A percentile compares a stretch with the other conserved stretches of the same genome.
Conservation (phyloP, 2,329 filamentous ascomycete genomes). For the Chaetoscypha palmicola region DNA sequence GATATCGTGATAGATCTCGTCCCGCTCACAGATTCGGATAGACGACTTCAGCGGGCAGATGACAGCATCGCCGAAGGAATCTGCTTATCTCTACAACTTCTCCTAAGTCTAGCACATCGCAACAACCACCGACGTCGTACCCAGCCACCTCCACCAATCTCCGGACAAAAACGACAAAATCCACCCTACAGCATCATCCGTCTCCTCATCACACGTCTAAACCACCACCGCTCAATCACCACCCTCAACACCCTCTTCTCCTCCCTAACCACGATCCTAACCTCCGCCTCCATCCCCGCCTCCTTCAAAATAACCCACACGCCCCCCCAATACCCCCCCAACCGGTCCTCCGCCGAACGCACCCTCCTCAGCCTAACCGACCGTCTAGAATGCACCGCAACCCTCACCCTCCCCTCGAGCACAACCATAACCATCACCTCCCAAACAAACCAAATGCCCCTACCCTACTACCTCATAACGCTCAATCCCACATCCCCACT, state of each 20-base stretch:
- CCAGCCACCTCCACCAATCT: slow-evolving; percentile 49
- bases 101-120: slow-evolving; percentile 73
- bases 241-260: slow-evolving; percentile 19
- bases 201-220: slow-evolving; percentile 38
- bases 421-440: slow-evolving; percentile 34
- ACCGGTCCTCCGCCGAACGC: slow-evolving; percentile 30
- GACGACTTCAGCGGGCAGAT: slow-evolving; percentile 31
- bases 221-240: slow-evolving; percentile 23
- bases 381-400: slow-evolving; percentile 37
- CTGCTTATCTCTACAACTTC: slow-evolving; percentile 61
- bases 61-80: slow-evolving; percentile 56
- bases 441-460: slow-evolving; percentile 18
- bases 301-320: slow-evolving; percentile 22
- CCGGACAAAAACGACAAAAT: slow-evolving; percentile 41
- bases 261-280: slow-evolving; percentile 21
- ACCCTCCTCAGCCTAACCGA: slow-evolving; percentile 36
- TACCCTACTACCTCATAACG: slow-evolving; percentile 11
- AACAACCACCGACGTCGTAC: slow-evolving; percentile 65
- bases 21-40: slow-evolving; percentile 44
- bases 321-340: slow-evolving; percentile 16
- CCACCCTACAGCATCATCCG: slow-evolving; percentile 52
- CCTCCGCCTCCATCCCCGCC: slow-evolving; percentile 21
- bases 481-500: slow-evolving; percentile 17
- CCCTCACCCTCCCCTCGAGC: slow-evolving; percentile 30
- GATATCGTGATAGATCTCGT: slow-evolving; percentile 63